phyloP scores from a whole-genome alignment of 768 basidiomycete species.

The Dioszegia crocea region DNA sequence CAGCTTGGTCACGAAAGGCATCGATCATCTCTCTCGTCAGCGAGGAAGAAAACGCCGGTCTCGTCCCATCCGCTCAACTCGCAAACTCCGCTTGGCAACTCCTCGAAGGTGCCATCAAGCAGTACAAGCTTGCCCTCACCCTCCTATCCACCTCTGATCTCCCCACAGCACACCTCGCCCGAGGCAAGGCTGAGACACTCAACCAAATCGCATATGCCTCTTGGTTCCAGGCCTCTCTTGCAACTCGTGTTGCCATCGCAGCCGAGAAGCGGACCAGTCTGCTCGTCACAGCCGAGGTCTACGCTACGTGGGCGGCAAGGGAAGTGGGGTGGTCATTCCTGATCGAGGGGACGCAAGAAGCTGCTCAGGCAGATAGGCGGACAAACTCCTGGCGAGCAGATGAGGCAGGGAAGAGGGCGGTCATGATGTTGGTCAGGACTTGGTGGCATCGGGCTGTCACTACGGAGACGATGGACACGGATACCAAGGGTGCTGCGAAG shows the following conservation, averaged over 20 bases:
- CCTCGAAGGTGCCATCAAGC: slow-evolving; percentile 41
- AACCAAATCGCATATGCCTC: slow-evolving; percentile 38
- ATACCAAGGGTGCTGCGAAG: slow-evolving; percentile 44
- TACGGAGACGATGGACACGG: slow-evolving; percentile 36
- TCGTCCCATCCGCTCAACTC: slow-evolving; percentile 36
- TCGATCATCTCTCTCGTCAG: slow-evolving; percentile 37
- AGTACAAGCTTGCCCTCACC: slow-evolving; percentile 46
- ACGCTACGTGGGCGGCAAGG: slow-evolving; percentile 48
- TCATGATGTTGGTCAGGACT: slow-evolving; percentile 43
- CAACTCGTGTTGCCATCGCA: slow-evolving; percentile 34
- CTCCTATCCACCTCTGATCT: slow-evolving; percentile 35
- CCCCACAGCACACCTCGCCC: slow-evolving; percentile 33
- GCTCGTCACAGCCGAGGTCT: slow-evolving; percentile 48
- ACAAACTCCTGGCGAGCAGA: slow-evolving; percentile 42
- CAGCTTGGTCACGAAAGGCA: slow-evolving; percentile 45
- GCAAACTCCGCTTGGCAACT: slow-evolving; percentile 44
- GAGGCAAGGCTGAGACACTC: slow-evolving; percentile 38
- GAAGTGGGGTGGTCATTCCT: slow-evolving; percentile 50
- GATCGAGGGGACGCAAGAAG: slow-evolving; percentile 43
- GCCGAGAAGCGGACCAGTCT: slow-evolving; percentile 39
- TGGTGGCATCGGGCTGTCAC: slow-evolving; percentile 49
- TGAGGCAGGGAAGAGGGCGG: slow-evolving; percentile 42
- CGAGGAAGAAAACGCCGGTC: slow-evolving; percentile 26
- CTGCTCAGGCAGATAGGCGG: slow-evolving; percentile 35
- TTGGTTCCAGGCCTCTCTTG: slow-evolving; percentile 43